Percentiles rank a stretch among this genome's conserved stretches.
Evolutionary conservation across 208 protist genomes (phyloP).

Genomic region (Trypanosoma cruzi): DNA sequence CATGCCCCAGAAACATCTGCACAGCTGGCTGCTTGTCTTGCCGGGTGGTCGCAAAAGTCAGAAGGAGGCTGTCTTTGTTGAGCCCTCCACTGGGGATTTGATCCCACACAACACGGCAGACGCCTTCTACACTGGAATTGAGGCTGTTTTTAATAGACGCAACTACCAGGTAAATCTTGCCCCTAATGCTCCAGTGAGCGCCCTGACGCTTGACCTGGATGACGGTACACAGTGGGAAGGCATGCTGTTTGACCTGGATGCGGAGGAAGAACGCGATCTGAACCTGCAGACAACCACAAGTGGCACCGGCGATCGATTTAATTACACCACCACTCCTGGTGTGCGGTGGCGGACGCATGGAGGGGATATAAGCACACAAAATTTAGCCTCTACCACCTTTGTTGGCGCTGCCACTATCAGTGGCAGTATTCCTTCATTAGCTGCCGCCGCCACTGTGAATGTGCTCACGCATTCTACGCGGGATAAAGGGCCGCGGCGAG

Average conservation of each 20-base stretch:
- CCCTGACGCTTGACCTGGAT: constrained; percentile 57
- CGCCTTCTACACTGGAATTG: constrained; percentile 77
- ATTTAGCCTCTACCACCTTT: not conserved
- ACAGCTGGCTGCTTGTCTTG: constrained; percentile 91
- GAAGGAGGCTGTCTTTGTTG: constrained; percentile 77
- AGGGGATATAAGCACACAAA: not conserved
- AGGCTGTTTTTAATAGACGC: constrained; percentile 87
- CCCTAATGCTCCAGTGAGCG: constrained; percentile 50
- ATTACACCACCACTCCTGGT: not conserved
- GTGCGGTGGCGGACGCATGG: not conserved
- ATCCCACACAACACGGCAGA: constrained; percentile 42
- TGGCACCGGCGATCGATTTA: constrained; percentile 1
- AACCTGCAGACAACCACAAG: not conserved
- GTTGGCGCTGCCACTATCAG: not conserved
- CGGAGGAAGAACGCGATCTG: constrained; percentile 27
- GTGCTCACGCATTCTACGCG: constrained; percentile 1
- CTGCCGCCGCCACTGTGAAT: constrained; percentile 11
- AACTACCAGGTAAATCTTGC: constrained; percentile 92
- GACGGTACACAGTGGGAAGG: constrained; percentile 82
- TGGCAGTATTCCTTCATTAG: not conserved
- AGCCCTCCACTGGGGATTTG: constrained; percentile 82
- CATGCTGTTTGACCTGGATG: constrained; percentile 47
- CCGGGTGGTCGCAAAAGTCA: constrained; percentile 61
- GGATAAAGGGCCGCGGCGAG: constrained; percentile 22
- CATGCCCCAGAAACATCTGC: constrained; percentile 24